Evolutionary conservation across 768 basidiomycete species (phyloP), one percentile per base, ranked within the genome.

Genomic region (Russula lepida): DNA sequence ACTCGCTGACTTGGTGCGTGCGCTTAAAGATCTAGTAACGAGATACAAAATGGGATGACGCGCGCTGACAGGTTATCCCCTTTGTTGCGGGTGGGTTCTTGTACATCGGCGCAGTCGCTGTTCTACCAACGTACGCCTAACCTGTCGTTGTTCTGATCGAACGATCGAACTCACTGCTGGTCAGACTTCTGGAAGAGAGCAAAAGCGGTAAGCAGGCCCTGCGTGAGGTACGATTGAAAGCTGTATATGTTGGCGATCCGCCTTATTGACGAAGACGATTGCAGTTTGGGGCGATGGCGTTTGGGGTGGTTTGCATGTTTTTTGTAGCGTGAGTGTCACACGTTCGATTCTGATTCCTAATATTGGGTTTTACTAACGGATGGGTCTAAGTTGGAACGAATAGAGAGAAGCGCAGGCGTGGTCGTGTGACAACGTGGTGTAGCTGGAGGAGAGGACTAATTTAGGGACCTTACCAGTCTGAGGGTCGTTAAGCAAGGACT

Each of bases 271-370:
- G 60, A 64, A 67, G 62, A 64, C 28, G 39, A 33, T 63, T 66
- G 63, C 73, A 95, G 92, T 94, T 95, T 74, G 86, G 79, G 61
- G 92, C 92, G 61, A 95, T 95, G 92, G 83, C 83, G 51, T 81
- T 95, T 72, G 92, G 92, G 32, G 92, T 95, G 66, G 71, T 81
- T 70, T 94, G 92, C 78, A 95, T 95, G 92, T 86, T 92, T 72
- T 72, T 89, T 70, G 90, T 92, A 71, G 90, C 90, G 88, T 92
- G 81, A 84, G 89, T 82, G 66, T 54, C 32, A 69, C 54, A 56
- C 41, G 7, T 30, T 51, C 7, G 48, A 46, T 19, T 64, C 53
- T 64, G 19, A 49, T 44, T 35, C 64, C n/a, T 11, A 58, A 27
- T 37, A 28, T 48, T 33, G n/a, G 37, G 19, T 46, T 51, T 54